A percentile compares a stretch with the other conserved stretches of the same genome.
Conservation (phyloP, 2,329 filamentous ascomycete species). For the Alternaria infectoria region DNA sequence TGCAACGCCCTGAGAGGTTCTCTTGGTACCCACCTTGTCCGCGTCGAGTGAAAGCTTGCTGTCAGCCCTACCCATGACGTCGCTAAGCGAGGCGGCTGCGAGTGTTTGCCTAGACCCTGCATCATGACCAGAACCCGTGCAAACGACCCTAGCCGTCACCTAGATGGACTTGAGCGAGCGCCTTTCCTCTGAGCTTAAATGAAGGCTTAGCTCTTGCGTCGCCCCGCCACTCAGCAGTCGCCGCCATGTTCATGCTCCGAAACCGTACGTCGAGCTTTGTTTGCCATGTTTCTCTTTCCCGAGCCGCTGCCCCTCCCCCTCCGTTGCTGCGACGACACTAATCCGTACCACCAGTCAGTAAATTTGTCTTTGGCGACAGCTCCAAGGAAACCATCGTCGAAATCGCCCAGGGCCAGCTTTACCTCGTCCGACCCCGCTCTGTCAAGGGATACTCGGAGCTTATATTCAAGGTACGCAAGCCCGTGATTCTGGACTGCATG, state of each 20-base stretch:
- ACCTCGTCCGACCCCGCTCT: conserved; percentile 91
- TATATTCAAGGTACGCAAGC: conserved; percentile 71
- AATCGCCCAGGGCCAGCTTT: conserved; percentile 93
- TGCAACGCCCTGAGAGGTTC: background rate
- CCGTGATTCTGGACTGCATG: background rate
- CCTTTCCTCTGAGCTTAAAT: conserved; percentile 25
- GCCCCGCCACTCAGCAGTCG: conserved; percentile 10
- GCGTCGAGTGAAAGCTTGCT: background rate
- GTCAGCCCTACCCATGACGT: conserved; percentile 1
- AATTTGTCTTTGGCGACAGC: conserved; percentile 87
- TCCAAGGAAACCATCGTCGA: conserved; percentile 94
- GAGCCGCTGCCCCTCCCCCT: conserved; percentile 38
- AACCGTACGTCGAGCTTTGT: conserved; percentile 43
- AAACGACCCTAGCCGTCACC: conserved; percentile 10
- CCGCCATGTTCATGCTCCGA: conserved; percentile 51
- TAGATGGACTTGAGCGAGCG: conserved; percentile 21
- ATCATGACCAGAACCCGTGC: conserved; percentile 23
- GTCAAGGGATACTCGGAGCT: conserved; percentile 98
- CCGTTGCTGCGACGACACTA: conserved; percentile 30
- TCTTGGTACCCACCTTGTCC: background rate
- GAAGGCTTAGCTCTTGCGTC: conserved; percentile 19
- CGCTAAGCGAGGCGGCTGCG: conserved; percentile 17
- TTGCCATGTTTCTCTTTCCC: background rate
- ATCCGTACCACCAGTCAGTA: conserved; percentile 69
- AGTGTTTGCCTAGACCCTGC: conserved; percentile 17